Evolutionary conservation across 345 rosid species (phyloP).

Genomic region (Populus deltoides): DNA sequence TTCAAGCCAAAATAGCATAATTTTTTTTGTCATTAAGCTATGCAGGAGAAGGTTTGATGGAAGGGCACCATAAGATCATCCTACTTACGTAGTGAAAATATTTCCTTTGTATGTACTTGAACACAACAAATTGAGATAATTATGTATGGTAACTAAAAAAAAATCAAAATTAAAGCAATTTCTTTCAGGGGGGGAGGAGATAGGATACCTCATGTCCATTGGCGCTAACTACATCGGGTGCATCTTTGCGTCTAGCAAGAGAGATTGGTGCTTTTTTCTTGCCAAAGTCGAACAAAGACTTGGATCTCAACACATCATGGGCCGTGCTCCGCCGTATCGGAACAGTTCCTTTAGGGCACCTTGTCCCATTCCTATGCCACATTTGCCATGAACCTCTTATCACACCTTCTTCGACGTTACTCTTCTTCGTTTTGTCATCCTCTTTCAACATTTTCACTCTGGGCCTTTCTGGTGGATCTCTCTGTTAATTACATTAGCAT

Average conservation of each 20-base stretch:
- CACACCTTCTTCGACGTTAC: slow-evolving; percentile 3
- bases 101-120: neutral
- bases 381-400: slow-evolving; percentile 38
- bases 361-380: slow-evolving; percentile 36
- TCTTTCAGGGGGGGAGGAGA: neutral
- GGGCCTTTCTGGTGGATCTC: slow-evolving; percentile 40
- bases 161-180: neutral
- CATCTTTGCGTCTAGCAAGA: slow-evolving; percentile 45
- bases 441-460: slow-evolving; percentile 10
- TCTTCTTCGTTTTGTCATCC: slow-evolving; percentile 16
- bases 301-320: slow-evolving; percentile 29
- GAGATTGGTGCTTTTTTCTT: slow-evolving; percentile 42
- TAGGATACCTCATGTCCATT: slow-evolving; percentile 34
- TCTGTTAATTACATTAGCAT: slow-evolving; percentile 35
- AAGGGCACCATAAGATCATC: neutral
- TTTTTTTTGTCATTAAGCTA: neutral
- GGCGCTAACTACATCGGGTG: slow-evolving; percentile 71
- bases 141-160: neutral
- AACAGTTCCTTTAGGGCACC: slow-evolving; percentile 29
- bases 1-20: neutral
- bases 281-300: slow-evolving; percentile 85
- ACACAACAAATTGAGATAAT: neutral
- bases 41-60: neutral
- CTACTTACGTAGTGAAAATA: neutral
- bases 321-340: slow-evolving; percentile 28